phyloP scores from a whole-genome alignment of 352 stramenopile genomes.

The Saprolegnia parasitica region DNA sequence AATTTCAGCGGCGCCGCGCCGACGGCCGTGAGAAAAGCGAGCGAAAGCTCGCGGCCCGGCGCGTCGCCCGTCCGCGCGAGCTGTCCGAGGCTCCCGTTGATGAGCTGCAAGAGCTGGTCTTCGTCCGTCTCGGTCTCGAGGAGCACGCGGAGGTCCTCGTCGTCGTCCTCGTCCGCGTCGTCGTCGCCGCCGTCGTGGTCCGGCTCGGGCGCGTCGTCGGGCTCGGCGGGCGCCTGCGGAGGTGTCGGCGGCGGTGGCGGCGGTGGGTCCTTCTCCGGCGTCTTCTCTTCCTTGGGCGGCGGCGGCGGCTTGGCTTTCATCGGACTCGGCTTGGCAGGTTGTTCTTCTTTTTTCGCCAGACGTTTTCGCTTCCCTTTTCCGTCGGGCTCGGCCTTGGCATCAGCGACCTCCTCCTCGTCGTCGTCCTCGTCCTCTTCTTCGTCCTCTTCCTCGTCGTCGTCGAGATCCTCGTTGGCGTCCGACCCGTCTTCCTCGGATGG shows the following conservation, averaged over 20 bases:
- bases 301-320: not conserved
- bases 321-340: not conserved
- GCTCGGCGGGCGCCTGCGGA: not conserved
- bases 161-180: constrained; percentile 13
- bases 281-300: not conserved
- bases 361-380: constrained; percentile 1
- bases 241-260: constrained; percentile 8
- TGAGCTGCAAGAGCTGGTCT: constrained; percentile 10
- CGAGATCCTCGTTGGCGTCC: constrained; percentile 15
- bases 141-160: constrained; percentile 13
- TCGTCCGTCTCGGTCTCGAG: constrained; percentile 17
- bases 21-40: constrained; percentile 19
- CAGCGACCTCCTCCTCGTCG: not conserved
- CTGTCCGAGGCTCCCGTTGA: constrained; percentile 12
- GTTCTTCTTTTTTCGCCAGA: constrained; percentile 10
- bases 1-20: constrained; percentile 34
- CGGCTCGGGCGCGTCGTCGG: not conserved
- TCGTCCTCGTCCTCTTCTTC: constrained; percentile 21
- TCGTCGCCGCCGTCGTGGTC: constrained; percentile 11
- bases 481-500: constrained; percentile 14
- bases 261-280: not conserved
- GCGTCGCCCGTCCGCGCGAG: not conserved
- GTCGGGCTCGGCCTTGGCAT: not conserved
- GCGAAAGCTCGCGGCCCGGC: not conserved
- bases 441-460: constrained; percentile 19